A percentile compares a stretch with the other conserved stretches of the same genome.
Evolutionary conservation across 78 protist genomes (phyloP).

Genomic region (Bigelowiella natans): DNA sequence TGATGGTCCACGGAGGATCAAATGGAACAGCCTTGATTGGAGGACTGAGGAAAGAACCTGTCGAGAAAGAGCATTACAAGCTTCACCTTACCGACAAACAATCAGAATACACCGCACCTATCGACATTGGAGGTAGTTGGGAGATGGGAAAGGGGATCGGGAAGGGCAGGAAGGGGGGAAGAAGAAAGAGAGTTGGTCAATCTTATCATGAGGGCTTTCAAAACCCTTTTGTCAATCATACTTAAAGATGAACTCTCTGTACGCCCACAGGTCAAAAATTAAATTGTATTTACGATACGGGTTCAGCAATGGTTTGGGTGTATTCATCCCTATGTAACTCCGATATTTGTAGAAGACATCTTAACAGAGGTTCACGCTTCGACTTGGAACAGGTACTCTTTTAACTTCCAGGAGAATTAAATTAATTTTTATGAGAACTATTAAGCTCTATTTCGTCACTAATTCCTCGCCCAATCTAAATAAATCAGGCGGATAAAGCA

Average conservation of each 20-base stretch:
- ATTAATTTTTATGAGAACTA: too few relatives aligned
- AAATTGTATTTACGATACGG: too few relatives aligned
- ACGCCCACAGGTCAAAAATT: not conserved
- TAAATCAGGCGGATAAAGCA: not conserved
- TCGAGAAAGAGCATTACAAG: not conserved
- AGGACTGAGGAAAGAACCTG: too few relatives aligned
- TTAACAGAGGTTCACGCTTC: not conserved
- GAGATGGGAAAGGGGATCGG: too few relatives aligned
- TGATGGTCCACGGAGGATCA: too few relatives aligned
- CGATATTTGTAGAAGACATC: not conserved
- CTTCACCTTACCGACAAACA: not conserved
- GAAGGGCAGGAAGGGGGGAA: too few relatives aligned
- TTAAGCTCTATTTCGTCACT: not conserved
- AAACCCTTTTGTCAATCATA: not conserved
- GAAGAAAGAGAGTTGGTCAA: too few relatives aligned
- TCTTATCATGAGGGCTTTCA: not conserved
- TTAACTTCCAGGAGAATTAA: too few relatives aligned
- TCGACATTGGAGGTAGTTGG: not conserved
- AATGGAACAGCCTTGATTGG: not conserved
- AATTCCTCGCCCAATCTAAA: too few relatives aligned
- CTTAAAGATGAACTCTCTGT: not conserved
- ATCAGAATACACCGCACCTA: not conserved
- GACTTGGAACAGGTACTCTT: too few relatives aligned
- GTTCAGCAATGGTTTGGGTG: too few relatives aligned
- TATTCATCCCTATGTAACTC: too few relatives aligned